Base-by-base conservation (phyloP, 176 grass and related monocot species). In the Elaeis guineensis region DNA sequence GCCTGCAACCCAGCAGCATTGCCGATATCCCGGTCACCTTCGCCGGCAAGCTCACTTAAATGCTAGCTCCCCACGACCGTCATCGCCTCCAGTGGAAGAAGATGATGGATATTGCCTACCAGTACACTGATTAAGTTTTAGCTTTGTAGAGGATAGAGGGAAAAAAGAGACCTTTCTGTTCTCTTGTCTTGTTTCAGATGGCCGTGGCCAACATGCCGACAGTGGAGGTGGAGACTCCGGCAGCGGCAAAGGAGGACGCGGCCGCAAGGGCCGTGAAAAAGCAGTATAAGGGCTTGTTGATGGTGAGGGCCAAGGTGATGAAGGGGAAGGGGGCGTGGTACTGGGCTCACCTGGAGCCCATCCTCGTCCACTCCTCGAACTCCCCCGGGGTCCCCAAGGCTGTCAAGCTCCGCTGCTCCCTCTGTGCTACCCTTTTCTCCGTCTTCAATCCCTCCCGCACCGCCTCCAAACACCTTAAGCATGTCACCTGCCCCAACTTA, bases 291-390 rank as follows among this genome's bases (percentile, higher is more conserved):
- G 29, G 76, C 7, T 80, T 91, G 16, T 50, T 79, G 51, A 62
- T 69, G 64, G 88, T 91, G 29, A 78, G 83, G 5, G 65, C 88
- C 52, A 91, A 91, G 79, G 88, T 79, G 0, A 22, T 91, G 4
- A 91, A 86, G 64, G 88, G 88, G 8, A 91, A 87, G 72, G 88
- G 83, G 48, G 83, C 77, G 14, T 91, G 82, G 88, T 87, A 87
- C 69, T 83, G 88, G 88, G 76, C 76, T 15, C 83, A 91, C 69
- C 88, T 91, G 4, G 88, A 91, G 62, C 83, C 88, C 17, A 81
- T 82, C 5, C 79, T 87, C 23, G 76, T 75, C 0, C 76, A 77
- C 51, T 70, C 65, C 21, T 58, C 80, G 0, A 70, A 23, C 5
- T 78, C 83, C 25, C 30, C 30, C 1, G 80, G 89, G 1, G 72